Evolutionary conservation across 306 rosid species (phyloP).

Genomic region (Purshia tridentata): DNA sequence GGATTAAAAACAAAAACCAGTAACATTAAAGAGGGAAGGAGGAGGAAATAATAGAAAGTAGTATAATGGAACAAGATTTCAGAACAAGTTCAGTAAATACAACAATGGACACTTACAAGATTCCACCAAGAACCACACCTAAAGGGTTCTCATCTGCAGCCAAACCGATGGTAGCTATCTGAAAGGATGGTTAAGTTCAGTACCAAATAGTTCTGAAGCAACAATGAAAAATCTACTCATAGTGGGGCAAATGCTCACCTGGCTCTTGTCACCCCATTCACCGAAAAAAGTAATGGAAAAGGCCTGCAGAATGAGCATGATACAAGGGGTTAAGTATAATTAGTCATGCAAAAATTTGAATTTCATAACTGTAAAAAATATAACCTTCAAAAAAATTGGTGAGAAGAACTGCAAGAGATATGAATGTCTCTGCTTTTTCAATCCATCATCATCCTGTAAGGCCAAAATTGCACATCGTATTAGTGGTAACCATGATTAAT

Average conservation of each 20-base stretch:
- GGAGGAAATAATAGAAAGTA: not conserved
- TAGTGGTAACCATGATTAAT: not conserved
- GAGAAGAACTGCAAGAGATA: slow-evolving; percentile 69
- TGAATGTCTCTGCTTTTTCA: slow-evolving; percentile 57
- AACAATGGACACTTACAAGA: slow-evolving; percentile 53
- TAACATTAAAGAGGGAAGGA: not conserved
- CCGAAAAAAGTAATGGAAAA: slow-evolving; percentile 95
- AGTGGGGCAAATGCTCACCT: slow-evolving; percentile 48
- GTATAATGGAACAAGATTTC: not conserved
- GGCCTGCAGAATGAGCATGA: slow-evolving; percentile 51
- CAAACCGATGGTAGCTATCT: slow-evolving; percentile 92
- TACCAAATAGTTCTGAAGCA: slow-evolving; percentile 15
- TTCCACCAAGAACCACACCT: slow-evolving; percentile 96
- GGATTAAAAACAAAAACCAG: not conserved
- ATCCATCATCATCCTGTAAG: slow-evolving; percentile 62
- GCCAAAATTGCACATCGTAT: not conserved
- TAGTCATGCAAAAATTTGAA: slow-evolving; percentile 9
- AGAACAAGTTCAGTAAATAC: not conserved
- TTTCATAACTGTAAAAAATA: slow-evolving; percentile 16
- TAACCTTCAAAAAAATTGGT: slow-evolving; percentile 77
- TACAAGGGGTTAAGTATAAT: slow-evolving; percentile 21
- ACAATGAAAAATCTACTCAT: slow-evolving; percentile 9
- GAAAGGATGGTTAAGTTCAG: slow-evolving; percentile 38
- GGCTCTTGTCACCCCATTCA: slow-evolving; percentile 99
- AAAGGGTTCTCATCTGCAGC: slow-evolving; percentile 93